Conservation (phyloP, 768 basidiomycete species). For the Phlebiopsis gigantea region DNA sequence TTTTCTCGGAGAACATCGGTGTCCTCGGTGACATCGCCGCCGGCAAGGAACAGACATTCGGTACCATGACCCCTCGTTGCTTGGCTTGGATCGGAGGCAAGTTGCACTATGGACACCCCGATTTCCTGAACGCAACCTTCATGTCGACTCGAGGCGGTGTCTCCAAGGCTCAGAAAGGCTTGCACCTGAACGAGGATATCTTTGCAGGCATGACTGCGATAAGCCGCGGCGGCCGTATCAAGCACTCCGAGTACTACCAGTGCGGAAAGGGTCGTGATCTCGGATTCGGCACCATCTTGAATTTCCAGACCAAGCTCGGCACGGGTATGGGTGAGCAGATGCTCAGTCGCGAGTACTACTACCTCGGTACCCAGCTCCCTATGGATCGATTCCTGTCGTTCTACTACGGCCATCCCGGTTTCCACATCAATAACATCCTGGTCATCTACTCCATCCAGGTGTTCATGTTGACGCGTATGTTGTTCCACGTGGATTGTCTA, state of each 20-base stretch:
- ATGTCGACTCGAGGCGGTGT: conserved; percentile 99
- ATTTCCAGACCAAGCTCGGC: conserved; percentile 99
- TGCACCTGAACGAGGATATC: conserved; percentile 99
- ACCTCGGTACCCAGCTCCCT: conserved; percentile 95
- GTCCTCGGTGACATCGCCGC: conserved; percentile 98
- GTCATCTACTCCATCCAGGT: conserved; percentile 98
- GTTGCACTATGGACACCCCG: conserved; percentile 97
- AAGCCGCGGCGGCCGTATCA: conserved; percentile 96
- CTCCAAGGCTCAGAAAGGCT: conserved; percentile 97
- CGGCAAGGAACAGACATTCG: conserved; percentile 99
- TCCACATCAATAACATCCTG: conserved; percentile 99
- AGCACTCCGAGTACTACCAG: conserved; percentile 99
- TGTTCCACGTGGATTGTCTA: background rate
- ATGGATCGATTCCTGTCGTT: conserved; percentile 99
- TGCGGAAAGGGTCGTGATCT: conserved; percentile 99
- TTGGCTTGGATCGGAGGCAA: conserved; percentile 98
- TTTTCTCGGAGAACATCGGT: conserved; percentile 99
- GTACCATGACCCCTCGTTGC: conserved; percentile 86
- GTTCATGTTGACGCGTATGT: conserved; percentile 92
- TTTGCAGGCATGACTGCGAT: conserved; percentile 99
- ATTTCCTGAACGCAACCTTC: conserved; percentile 97
- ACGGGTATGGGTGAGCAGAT: conserved; percentile 99
- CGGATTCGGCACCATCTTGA: conserved; percentile 97
- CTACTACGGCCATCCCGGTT: conserved; percentile 99
- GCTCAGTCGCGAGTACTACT: conserved; percentile 99